phyloP scores from a whole-genome alignment of 2,329 filamentous ascomycete species.

The Stromatinia cepivora region DNA sequence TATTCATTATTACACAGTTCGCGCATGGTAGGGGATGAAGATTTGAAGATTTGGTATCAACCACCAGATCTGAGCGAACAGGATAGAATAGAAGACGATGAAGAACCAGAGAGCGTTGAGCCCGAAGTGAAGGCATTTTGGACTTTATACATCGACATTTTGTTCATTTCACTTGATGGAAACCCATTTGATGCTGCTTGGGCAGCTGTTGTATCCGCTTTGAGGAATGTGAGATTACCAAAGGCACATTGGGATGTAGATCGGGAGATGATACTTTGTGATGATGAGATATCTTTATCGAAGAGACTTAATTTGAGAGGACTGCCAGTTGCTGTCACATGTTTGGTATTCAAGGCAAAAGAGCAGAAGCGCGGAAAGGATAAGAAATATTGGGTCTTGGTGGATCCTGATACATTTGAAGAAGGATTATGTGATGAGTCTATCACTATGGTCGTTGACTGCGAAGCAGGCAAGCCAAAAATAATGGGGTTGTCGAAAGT shows the following conservation, averaged over 20 bases:
- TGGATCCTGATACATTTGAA: constrained; percentile 88
- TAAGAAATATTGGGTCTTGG: constrained; percentile 70
- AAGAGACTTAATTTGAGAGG: constrained; percentile 60
- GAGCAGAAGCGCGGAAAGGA: constrained; percentile 49
- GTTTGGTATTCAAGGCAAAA: constrained; percentile 71
- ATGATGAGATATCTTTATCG: constrained; percentile 55
- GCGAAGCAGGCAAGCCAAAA: constrained; percentile 47
- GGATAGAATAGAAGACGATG: constrained; percentile 45
- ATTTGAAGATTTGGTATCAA: constrained; percentile 72
- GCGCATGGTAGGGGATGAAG: constrained; percentile 61
- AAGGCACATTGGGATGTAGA: constrained; percentile 82
- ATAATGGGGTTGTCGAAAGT: constrained; percentile 78
- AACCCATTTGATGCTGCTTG: constrained; percentile 91
- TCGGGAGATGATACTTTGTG: constrained; percentile 75
- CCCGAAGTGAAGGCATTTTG: constrained; percentile 79
- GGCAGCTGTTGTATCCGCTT: constrained; percentile 77
- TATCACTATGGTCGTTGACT: constrained; percentile 81
- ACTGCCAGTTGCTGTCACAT: constrained; percentile 74
- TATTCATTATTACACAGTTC: constrained; percentile 74
- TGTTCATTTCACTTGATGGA: constrained; percentile 90
- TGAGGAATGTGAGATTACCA: constrained; percentile 76
- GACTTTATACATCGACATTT: constrained; percentile 92
- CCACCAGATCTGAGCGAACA: constrained; percentile 50
- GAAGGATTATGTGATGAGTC: constrained; percentile 80
- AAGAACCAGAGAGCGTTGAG: constrained; percentile 37